Conservation (phyloP, 2,329 filamentous ascomycete genomes). For the Colletotrichum kahawae region DNA sequence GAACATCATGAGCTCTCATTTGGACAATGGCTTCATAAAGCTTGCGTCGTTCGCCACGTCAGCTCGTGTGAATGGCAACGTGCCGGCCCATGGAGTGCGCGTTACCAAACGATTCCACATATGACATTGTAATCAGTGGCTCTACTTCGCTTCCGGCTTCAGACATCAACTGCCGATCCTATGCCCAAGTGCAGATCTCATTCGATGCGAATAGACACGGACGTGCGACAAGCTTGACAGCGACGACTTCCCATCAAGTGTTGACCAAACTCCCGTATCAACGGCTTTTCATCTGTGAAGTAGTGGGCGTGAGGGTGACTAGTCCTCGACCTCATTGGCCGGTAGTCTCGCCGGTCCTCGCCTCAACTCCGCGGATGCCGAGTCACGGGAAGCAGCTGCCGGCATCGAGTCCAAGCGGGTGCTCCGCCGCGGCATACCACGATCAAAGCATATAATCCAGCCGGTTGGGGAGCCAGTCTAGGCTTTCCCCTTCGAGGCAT, state of each 20-base stretch:
- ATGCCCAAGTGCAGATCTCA: not conserved
- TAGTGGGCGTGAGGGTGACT: not conserved
- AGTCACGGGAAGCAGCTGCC: not conserved
- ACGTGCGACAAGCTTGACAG: not conserved
- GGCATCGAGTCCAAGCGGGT: not conserved
- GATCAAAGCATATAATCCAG: not conserved
- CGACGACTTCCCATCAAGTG: not conserved
- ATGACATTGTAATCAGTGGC: not conserved
- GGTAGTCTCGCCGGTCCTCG: not conserved
- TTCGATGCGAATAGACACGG: not conserved
- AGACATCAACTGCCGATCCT: not conserved
- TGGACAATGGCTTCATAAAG: not conserved
- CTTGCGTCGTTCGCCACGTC: not conserved
- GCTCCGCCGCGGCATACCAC: not conserved
- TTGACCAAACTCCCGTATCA: not conserved
- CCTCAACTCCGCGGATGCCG: not conserved
- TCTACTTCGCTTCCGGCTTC: not conserved
- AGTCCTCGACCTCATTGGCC: fast-evolving
- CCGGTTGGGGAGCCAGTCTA: not conserved
- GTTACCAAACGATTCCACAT: not conserved
- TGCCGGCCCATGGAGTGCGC: not conserved
- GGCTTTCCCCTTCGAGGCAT: not conserved
- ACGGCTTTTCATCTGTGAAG: not conserved
- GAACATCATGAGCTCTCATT: not conserved
- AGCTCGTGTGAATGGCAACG: not conserved